These are phyloP conservation scores for Zancudomyces culisetae DNA, from an alignment of 371 early-diverging fungal genomes.

Conservation along the genomic window DNA sequence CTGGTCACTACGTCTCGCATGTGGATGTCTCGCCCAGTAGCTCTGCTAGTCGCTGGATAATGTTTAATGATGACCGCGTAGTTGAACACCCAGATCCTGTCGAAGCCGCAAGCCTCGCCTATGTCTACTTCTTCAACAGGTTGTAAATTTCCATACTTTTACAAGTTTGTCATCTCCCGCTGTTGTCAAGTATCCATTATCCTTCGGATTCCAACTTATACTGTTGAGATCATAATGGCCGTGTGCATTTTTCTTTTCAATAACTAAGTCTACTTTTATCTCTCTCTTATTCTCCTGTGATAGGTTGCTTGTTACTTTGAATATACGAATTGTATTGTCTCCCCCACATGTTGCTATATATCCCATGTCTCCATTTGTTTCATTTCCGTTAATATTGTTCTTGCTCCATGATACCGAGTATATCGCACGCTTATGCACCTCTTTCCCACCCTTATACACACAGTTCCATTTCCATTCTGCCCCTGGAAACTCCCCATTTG, in stretches of 20 bases:
- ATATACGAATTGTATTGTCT: constrained; percentile 59
- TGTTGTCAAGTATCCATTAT: constrained; percentile 50
- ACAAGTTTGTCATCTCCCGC: constrained; percentile 77
- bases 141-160: constrained; percentile 31
- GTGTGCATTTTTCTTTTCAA: constrained; percentile 33
- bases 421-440: constrained; percentile 52
- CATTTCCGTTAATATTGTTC: not conserved
- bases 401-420: constrained; percentile 87
- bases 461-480: constrained; percentile 46
- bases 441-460: constrained; percentile 36
- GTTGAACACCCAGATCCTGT: constrained; percentile 39
- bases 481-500: constrained; percentile 19
- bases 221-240: constrained; percentile 73
- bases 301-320: constrained; percentile 16
- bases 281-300: not conserved
- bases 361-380: constrained; percentile 12
- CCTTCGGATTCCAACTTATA: constrained; percentile 54
- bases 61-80: constrained; percentile 91
- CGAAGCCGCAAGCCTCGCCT: constrained; percentile 43
- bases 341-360: constrained; percentile 63
- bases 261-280: constrained; percentile 6
- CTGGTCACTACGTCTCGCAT: constrained; percentile 92
- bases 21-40: constrained; percentile 22
- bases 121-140: constrained; percentile 37
- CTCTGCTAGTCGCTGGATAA: constrained; percentile 44